phyloP scores from a whole-genome alignment of 2,329 filamentous ascomycete species.

The Fulvia fulva region DNA sequence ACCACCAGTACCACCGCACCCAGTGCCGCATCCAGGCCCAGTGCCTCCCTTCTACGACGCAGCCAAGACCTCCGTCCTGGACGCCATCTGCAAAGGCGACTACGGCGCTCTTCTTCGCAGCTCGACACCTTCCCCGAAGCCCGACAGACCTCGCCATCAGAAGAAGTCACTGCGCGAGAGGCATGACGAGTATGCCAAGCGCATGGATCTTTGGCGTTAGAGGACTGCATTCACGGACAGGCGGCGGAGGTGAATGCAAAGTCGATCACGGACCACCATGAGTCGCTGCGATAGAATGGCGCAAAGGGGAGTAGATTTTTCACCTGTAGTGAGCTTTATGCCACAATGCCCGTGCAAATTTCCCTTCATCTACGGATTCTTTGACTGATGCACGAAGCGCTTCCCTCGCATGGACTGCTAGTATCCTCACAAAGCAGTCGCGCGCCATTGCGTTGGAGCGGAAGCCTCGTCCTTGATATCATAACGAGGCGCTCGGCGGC shows the following conservation, averaged over 20 bases:
- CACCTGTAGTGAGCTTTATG: neutral
- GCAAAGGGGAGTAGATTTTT: neutral
- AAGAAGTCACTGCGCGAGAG: slow-evolving; percentile 1
- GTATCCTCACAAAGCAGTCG: too few relatives aligned
- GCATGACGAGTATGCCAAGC: neutral
- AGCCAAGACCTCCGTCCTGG: neutral
- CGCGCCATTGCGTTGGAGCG: too few relatives aligned
- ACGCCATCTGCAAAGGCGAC: neutral
- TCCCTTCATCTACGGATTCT: too few relatives aligned
- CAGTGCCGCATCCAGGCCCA: neutral
- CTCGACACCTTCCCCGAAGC: neutral
- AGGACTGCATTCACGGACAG: neutral
- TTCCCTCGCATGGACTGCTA: too few relatives aligned
- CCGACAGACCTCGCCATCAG: neutral
- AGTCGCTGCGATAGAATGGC: neutral
- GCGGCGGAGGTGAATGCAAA: too few relatives aligned
- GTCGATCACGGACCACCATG: neutral
- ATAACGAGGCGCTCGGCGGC: too few relatives aligned
- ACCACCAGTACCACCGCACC: neutral
- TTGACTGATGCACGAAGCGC: too few relatives aligned
- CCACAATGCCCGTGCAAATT: neutral
- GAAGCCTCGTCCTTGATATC: too few relatives aligned
- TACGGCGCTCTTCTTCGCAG: neutral
- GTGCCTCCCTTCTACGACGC: neutral
- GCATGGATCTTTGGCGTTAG: neutral